Evolutionary conservation across 208 protist genomes (phyloP).

Genomic region (Wallacemonas sp.): DNA sequence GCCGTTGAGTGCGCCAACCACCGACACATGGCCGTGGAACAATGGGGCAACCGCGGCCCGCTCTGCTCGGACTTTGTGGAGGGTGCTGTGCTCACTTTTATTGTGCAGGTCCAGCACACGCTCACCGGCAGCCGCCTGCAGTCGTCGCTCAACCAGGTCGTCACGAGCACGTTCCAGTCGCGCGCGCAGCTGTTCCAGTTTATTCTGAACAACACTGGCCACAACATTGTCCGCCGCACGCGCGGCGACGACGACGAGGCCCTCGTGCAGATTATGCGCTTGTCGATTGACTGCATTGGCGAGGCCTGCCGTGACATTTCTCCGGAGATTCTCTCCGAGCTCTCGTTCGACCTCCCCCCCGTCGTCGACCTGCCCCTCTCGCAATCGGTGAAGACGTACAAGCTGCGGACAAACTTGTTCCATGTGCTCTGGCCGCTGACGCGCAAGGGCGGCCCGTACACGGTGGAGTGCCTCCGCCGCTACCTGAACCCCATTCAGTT

Average conservation of each 20-base stretch:
- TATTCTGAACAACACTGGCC: constrained; percentile 71
- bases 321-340: constrained; percentile 42
- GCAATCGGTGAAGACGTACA: constrained; percentile 72
- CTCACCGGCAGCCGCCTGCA: constrained; percentile 55
- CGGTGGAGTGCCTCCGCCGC: constrained; percentile 32
- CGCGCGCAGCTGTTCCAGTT: constrained; percentile 80
- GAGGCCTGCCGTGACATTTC: constrained; percentile 71
- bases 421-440: constrained; percentile 67
- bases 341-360: constrained; percentile 75
- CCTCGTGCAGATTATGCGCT: constrained; percentile 64
- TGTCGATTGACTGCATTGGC: constrained; percentile 73
- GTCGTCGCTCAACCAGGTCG: constrained; percentile 42
- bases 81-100: constrained; percentile 66
- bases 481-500: constrained; percentile 69
- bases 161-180: constrained; percentile 74
- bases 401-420: constrained; percentile 77
- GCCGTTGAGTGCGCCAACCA: constrained; percentile 71
- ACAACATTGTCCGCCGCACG: constrained; percentile 73
- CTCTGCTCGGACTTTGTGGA: constrained; percentile 63
- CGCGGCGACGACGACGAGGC: constrained; percentile 45
- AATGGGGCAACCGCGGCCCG: constrained; percentile 15
- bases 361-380: constrained; percentile 77
- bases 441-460: constrained; percentile 31
- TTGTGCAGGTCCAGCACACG: constrained; percentile 62
- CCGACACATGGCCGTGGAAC: constrained; percentile 25